Evolutionary conservation across 2,329 filamentous ascomycete species (phyloP), one percentile per base, ranked within the genome.

Genomic region (Blastomyces silverae): DNA sequence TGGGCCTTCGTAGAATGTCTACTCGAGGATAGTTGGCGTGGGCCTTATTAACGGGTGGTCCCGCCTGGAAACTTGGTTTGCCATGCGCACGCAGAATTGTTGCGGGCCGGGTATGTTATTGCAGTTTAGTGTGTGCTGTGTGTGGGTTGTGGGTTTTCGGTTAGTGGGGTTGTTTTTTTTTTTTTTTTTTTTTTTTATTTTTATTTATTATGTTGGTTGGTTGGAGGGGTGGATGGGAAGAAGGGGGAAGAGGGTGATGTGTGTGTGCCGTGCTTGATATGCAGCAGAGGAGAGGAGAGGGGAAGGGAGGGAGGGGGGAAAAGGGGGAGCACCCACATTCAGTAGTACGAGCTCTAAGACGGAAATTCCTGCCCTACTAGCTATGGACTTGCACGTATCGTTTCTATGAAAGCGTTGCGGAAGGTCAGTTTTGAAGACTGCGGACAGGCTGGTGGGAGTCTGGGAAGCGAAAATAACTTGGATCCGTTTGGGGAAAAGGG

Each of bases 321-420:
- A 28, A n/a, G 11, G 13, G 22, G 4, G 15, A 28, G 5, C 7
- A 60, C 58, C 20, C 28, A 60, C 58, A 31, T 60, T 60, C 15
- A 60, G 10, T 3, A 13, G 11, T 17, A 60, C 37, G 25, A 60
- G 58, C 20, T 48, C 39, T 11, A 1, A 7, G 15, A 48, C 42
- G 22, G 39, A 42, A 31, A 48, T 48, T 6, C 42, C 58, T 17
- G 25, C 42, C 1, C 13, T 10, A 2, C 5, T 28, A 8, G 25
- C 25, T 2, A 60, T 60, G 42, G 42, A 60, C 25, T 59, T n/a
- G 8, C 57, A 59, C 4, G 57, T 59, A 44, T 59, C 57, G 1
- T 28, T 46, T 44, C 57, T 59, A 15, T n/a, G 11, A 17, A 44
- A 28, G 25, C 2, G 11, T 58, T 39, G 42, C 42, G n/a, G 1